Evolutionary conservation across 805 yeast species (phyloP), one percentile per base, ranked within the genome.

Genomic region (Zygoascus flipseniorum): DNA sequence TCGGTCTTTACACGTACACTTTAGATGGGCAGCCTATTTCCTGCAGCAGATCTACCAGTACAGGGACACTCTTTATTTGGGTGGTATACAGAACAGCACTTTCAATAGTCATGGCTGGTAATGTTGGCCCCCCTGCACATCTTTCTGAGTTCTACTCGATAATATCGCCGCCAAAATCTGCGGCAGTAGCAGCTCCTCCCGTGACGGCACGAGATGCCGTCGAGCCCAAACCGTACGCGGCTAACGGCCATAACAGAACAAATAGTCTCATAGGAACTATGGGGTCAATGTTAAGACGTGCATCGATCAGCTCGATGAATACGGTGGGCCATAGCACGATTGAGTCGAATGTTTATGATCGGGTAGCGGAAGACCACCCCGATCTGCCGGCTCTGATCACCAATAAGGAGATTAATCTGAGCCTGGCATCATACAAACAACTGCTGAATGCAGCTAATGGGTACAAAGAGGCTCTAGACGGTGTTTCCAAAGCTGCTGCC

Each of bases 381-480:
- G 88, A 83, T 57, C 68, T 83, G 57, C 80, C 81, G n/a, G 77
- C 78, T 16, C 67, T 84, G 16, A 73, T 84, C 10, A 81, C 88
- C 0, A 73, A 79, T 43, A 73, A 74, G 39, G 93, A 86, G 62
- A 77, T 85, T 49, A 68, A 71, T 8, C 69, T 72, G 32, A 79
- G 83, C 1, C 66, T 78, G 10, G 70, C 67, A 10, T 72, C 78
- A 1, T 81, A 80, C 60, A 65, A 70, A n/a, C 72, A 73, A 8
- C 69, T 83, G 39, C 58, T 80, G 16, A 62, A 60, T 2, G 76
- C 81, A 48, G 78, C 84, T 10, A 68, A 65, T 23, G 62, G 69
- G 52, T 76, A 82, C 66, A 61, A 78, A 47, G 60, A 69, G 32
- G 75, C 86, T 31, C 64, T 85, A 60, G 51, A 67, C 43, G 60